These are phyloP conservation scores for Cladorrhinum sp. DNA, from an alignment of 2,329 filamentous ascomycete species.

Conservation along the genomic window DNA sequence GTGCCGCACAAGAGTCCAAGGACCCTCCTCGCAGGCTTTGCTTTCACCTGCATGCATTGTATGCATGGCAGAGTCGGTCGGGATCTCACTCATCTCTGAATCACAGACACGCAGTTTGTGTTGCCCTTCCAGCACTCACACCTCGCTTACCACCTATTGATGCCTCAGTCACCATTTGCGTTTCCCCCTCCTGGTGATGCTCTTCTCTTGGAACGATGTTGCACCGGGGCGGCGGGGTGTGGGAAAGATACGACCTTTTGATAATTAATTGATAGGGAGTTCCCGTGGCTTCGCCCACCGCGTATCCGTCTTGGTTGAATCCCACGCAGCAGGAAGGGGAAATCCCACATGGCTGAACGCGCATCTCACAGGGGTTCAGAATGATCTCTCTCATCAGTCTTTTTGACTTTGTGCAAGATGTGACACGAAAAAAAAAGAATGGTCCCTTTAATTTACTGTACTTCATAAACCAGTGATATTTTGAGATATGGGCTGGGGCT, in stretches of 20 bases:
- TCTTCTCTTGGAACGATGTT: not conserved
- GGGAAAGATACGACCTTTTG: conserved; percentile 8
- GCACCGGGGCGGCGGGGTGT: conserved; percentile 1
- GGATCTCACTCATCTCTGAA: not conserved
- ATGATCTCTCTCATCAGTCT: not conserved
- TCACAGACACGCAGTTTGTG: not conserved
- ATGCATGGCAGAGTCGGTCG: not conserved
- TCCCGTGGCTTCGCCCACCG: no score
- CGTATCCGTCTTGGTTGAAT: not conserved
- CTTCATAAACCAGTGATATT: not conserved
- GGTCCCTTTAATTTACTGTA: no score
- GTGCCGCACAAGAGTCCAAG: not conserved
- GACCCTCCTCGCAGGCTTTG: not conserved
- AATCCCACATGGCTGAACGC: not conserved
- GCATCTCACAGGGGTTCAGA: not conserved
- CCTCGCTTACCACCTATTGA: not conserved
- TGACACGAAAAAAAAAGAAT: not conserved
- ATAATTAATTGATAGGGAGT: conserved; percentile 3
- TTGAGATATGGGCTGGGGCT: no score
- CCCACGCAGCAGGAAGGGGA: no score
- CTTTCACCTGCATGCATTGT: not conserved
- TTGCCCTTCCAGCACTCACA: not conserved
- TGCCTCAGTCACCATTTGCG: not conserved
- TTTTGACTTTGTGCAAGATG: not conserved
- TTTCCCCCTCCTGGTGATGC: not conserved